Percentiles rank a stretch among this genome's conserved stretches.
phyloP scores from a whole-genome alignment of 805 yeast species.

The Wickerhamiella musiphila region DNA sequence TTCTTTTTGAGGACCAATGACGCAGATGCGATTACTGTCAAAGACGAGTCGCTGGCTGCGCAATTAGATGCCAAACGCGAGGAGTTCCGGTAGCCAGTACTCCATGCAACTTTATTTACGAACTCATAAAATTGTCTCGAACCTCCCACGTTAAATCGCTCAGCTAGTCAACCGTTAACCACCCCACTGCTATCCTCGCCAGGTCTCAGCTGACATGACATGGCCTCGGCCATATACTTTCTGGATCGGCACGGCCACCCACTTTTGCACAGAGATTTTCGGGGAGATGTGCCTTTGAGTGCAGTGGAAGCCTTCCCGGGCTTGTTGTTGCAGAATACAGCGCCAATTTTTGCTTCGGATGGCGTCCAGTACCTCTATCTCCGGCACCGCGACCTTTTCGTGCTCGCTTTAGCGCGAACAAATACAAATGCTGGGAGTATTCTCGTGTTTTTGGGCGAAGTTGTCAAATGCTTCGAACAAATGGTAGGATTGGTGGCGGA shows the following conservation, averaged over 20 bases:
- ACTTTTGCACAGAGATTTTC: constrained; percentile 49
- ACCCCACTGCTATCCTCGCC: too few relatives aligned
- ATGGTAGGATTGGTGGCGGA: constrained; percentile 34
- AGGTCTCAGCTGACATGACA: constrained; percentile 1
- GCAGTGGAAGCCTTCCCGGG: constrained; percentile 47
- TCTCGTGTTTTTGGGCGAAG: constrained; percentile 36
- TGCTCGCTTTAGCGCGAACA: constrained; percentile 20
- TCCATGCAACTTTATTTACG: too few relatives aligned
- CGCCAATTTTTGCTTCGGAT: constrained; percentile 31
- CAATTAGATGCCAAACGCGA: constrained; percentile 5
- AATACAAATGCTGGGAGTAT: constrained; percentile 36
- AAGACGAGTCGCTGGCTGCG: constrained; percentile 11
- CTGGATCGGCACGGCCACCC: constrained; percentile 54
- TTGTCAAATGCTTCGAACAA: constrained; percentile 28
- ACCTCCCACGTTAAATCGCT: not conserved
- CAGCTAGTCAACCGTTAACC: not conserved
- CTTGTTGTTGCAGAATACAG: constrained; percentile 26
- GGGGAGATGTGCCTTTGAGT: constrained; percentile 45
- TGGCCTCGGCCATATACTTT: constrained; percentile 60
- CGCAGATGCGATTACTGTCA: constrained; percentile 6
- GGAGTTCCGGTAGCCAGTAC: not conserved
- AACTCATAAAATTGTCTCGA: not conserved
- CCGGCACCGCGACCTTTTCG: constrained; percentile 31
- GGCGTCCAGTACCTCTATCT: constrained; percentile 43
- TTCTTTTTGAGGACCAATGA: constrained; percentile 13